Evolutionary conservation across 2,329 filamentous ascomycete species (phyloP).

Genomic region (Scortechinia acanthostroma): DNA sequence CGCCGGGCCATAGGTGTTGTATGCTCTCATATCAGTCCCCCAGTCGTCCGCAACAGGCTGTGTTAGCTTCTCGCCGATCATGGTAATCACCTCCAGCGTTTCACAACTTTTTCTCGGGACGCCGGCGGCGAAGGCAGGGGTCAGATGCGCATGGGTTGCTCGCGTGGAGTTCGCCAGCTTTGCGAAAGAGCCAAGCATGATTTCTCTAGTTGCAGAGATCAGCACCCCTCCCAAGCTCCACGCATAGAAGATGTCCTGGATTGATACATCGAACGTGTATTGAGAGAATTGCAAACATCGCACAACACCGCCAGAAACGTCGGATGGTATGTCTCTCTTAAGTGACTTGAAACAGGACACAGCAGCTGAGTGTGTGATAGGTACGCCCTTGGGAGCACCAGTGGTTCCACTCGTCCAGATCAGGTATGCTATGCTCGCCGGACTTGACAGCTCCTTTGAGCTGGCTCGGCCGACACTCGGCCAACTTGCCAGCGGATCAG

Average conservation of each 20-base stretch:
- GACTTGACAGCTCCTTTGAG: slow-evolving; percentile 4
- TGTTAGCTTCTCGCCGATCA: slow-evolving; percentile 53
- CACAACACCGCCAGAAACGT: slow-evolving; percentile 13
- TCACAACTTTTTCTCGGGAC: slow-evolving; percentile 43
- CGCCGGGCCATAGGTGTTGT: slow-evolving; percentile 16
- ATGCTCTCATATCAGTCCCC: slow-evolving; percentile 27
- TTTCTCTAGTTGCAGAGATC: slow-evolving; percentile 46
- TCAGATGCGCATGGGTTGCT: slow-evolving; percentile 52
- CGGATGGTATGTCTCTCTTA: slow-evolving; percentile 16
- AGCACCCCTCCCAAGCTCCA: slow-evolving; percentile 52
- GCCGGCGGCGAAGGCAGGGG: slow-evolving; percentile 51
- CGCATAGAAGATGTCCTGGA: slow-evolving; percentile 59
- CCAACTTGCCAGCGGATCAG: slow-evolving; percentile 6
- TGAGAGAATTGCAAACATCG: slow-evolving; percentile 25
- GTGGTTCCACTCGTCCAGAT: slow-evolving; percentile 27
- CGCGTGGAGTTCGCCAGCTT: slow-evolving; percentile 35
- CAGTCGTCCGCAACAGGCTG: slow-evolving; percentile 46
- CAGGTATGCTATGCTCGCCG: slow-evolving; percentile 19
- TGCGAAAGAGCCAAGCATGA: slow-evolving; percentile 45
- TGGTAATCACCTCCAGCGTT: slow-evolving; percentile 45
- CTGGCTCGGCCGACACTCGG: neutral
- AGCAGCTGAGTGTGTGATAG: slow-evolving; percentile 22
- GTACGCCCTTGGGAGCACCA: slow-evolving; percentile 25
- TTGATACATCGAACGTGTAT: slow-evolving; percentile 31
- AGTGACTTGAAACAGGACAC: slow-evolving; percentile 23